Evolutionary conservation across 495 filamentous ascomycete species (phyloP).

Genomic region (Penicillium argentinense): DNA sequence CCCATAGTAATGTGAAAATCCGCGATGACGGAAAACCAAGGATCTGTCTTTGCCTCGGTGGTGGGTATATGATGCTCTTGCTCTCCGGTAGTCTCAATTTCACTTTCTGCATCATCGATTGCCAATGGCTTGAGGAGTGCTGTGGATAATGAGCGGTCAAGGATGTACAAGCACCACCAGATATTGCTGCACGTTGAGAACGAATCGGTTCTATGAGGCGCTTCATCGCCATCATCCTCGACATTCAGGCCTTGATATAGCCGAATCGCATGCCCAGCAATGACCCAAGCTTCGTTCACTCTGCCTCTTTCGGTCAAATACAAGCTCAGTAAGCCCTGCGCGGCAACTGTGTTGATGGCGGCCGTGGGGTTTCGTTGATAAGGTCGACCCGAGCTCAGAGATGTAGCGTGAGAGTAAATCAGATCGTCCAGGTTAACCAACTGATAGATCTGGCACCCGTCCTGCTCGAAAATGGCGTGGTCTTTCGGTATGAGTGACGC

Average conservation of each 20-base stretch:
- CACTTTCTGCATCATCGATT: conserved; percentile 17
- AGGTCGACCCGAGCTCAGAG: background rate
- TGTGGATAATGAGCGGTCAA: conserved; percentile 18
- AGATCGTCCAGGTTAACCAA: conserved; percentile 5
- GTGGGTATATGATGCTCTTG: background rate
- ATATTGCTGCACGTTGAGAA: conserved; percentile 5
- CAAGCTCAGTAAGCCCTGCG: conserved; percentile 13
- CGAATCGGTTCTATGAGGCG: background rate
- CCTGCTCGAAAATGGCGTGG: conserved; percentile 8
- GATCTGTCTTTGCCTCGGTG: background rate
- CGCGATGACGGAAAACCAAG: conserved; percentile 12
- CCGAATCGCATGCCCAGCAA: conserved; percentile 17
- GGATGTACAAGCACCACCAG: conserved; percentile 22
- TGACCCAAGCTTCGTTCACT: conserved; percentile 20
- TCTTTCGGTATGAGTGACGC: conserved; percentile 5
- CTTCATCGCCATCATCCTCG: background rate
- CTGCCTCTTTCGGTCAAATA: conserved; percentile 15
- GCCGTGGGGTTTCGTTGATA: background rate
- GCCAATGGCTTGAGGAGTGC: conserved; percentile 15
- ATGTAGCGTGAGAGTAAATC: conserved; percentile 4
- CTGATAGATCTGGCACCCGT: conserved; percentile 1
- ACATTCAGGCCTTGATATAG: conserved; percentile 18
- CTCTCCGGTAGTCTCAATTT: conserved; percentile 2
- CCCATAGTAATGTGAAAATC: conserved; percentile 12
- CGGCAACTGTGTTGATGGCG: conserved; percentile 11